Percentiles rank a stretch among this genome's conserved stretches.
phyloP scores from a whole-genome alignment of 345 rosid species.

The Clausena lansium region DNA sequence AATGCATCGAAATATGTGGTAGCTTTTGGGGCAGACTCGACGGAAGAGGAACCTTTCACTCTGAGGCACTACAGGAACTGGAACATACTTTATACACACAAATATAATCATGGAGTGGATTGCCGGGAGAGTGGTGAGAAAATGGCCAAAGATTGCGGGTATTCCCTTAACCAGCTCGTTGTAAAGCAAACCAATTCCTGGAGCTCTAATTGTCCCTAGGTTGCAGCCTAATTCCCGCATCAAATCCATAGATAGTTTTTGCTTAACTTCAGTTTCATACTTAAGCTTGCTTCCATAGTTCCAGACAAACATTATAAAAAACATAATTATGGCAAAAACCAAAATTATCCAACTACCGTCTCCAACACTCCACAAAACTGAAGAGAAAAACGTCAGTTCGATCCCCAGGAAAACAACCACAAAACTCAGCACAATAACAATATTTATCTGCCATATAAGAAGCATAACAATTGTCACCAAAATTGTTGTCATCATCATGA shows the following conservation, averaged over 20 bases:
- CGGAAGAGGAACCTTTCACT: constrained; percentile 97
- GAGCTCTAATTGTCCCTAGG: constrained; percentile 97
- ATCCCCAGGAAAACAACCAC: constrained; percentile 70
- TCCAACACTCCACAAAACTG: constrained; percentile 69
- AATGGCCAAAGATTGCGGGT: constrained; percentile 97
- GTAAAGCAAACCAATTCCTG: constrained; percentile 94
- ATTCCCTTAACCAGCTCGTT: constrained; percentile 93
- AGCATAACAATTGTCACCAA: constrained; percentile 96
- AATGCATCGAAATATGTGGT: constrained; percentile 96
- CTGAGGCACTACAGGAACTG: constrained; percentile 93
- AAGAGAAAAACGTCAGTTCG: constrained; percentile 81
- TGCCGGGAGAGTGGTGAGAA: constrained; percentile 95
- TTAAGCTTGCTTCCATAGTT: constrained; percentile 97
- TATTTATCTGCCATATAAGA: constrained; percentile 98
- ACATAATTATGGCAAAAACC: constrained; percentile 84
- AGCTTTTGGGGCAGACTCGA: constrained; percentile 80
- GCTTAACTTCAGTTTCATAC: constrained; percentile 95
- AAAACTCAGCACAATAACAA: constrained; percentile 68
- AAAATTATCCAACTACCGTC: constrained; percentile 98
- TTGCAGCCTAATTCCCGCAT: constrained; percentile 90
- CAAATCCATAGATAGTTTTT: constrained; percentile 89
- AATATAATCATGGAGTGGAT: constrained; percentile 97
- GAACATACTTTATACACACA: constrained; percentile 92
- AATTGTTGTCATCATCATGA: constrained; percentile 97
- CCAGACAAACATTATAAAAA: constrained; percentile 87